Evolutionary conservation across 495 filamentous ascomycete species (phyloP).

Genomic region (Talaromyces nanjingensis): DNA sequence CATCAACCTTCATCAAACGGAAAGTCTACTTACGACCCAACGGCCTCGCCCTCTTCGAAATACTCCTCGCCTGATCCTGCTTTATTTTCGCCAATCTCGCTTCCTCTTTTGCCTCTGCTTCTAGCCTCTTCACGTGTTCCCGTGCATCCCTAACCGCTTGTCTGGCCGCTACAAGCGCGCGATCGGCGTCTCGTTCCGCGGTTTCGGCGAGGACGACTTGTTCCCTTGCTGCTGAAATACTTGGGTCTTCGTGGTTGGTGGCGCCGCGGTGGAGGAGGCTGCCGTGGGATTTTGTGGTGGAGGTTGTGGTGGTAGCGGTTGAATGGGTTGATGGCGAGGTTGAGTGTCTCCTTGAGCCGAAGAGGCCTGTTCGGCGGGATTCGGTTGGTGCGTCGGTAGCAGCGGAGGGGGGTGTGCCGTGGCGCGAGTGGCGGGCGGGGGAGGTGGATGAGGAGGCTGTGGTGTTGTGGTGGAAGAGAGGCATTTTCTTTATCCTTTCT

Average conservation of each 20-base stretch:
- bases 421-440: conserved; percentile 15
- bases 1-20: background rate
- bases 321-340: conserved; percentile 11
- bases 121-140: conserved; percentile 55
- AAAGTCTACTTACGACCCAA: conserved; percentile 50
- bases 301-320: conserved; percentile 11
- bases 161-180: conserved; percentile 48
- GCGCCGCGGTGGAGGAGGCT: conserved; percentile 3
- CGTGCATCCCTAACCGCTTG: conserved; percentile 52
- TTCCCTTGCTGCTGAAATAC: conserved; percentile 50
- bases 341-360: conserved; percentile 13
- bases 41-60: conserved; percentile 58
- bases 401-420: conserved; percentile 13
- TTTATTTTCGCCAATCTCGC: conserved; percentile 58
- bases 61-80: conserved; percentile 53
- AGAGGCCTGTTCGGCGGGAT: conserved; percentile 7
- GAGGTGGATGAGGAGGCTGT: conserved; percentile 1
- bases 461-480: conserved; percentile 22
- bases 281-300: conserved; percentile 25
- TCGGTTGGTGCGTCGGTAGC: conserved; percentile 8
- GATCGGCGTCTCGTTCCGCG: conserved; percentile 56
- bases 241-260: conserved; percentile 42
- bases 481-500: conserved; percentile 13
- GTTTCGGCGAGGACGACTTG: conserved; percentile 50
- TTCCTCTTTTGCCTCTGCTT: conserved; percentile 58